Conservation (phyloP, 1,284 basidiomycete species). For the Termitomyces sp. region DNA sequence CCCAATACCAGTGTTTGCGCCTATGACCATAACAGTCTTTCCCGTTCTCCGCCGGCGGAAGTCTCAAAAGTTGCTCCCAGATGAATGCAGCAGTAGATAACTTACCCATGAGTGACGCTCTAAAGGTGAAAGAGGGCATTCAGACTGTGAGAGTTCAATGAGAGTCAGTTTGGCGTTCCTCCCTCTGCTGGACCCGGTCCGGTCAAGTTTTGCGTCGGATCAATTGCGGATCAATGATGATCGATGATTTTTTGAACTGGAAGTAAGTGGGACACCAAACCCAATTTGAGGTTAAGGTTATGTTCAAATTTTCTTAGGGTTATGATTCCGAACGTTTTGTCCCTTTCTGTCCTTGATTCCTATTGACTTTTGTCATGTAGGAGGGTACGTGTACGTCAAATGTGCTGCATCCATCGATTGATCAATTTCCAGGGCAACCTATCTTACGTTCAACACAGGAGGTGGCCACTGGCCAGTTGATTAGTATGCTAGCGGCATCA, state of each 20-base stretch:
- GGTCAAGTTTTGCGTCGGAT: no score
- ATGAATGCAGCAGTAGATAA: no score
- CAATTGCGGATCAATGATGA: no score
- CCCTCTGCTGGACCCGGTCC: no score
- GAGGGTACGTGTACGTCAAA: slow-evolving; percentile 54
- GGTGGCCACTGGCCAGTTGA: slow-evolving; percentile 98
- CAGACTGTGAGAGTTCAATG: no score
- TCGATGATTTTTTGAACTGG: no score
- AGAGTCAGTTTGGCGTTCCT: no score
- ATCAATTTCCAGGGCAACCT: slow-evolving; percentile 5
- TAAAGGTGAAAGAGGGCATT: no score
- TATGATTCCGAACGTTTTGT: not conserved
- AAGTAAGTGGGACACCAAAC: no score
- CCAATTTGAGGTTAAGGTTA: slow-evolving; percentile 17
- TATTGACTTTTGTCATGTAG: slow-evolving; percentile 36
- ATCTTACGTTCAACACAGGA: slow-evolving; percentile 43
- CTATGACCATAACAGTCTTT: slow-evolving; percentile 21
- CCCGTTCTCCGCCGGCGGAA: slow-evolving; percentile 14
- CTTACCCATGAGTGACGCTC: no score
- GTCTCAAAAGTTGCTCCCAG: slow-evolving; percentile 6
- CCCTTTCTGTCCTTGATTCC: not conserved
- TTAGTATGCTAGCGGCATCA: slow-evolving; percentile 93
- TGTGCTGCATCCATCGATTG: not conserved
- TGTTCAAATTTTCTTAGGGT: slow-evolving; percentile 13
- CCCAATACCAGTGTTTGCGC: slow-evolving; percentile 21